Conservation (phyloP, 2,329 filamentous ascomycete species). For the Fusarium floridanum region DNA sequence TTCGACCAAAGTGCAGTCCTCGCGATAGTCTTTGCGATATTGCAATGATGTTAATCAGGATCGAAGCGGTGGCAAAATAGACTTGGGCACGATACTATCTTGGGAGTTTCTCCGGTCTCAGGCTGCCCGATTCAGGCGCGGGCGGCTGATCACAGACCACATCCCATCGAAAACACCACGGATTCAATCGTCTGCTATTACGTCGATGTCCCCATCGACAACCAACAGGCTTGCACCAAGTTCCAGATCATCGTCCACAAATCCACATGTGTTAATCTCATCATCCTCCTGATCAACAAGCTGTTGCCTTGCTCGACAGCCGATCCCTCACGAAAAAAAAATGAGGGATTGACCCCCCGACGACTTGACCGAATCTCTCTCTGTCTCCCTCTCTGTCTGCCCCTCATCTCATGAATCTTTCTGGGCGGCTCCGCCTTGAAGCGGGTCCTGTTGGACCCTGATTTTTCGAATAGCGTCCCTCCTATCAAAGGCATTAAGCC, state of each 20-base stretch:
- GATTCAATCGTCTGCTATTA: neutral
- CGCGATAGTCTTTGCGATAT: neutral
- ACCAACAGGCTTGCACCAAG: conserved; percentile 7
- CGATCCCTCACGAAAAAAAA: neutral
- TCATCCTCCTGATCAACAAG: conserved; percentile 1
- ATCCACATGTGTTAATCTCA: conserved; percentile 12
- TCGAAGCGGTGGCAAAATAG: conserved; percentile 17
- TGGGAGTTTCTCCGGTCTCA: neutral
- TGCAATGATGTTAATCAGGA: neutral
- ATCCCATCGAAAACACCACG: conserved; percentile 11
- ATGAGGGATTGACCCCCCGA: neutral
- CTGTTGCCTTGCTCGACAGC: neutral
- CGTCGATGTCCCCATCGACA: conserved; percentile 7
- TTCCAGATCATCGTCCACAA: conserved; percentile 20
- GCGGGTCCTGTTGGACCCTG: conserved; percentile 9
- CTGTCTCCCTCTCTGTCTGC: neutral
- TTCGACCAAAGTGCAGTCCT: neutral
- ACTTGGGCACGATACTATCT: neutral
- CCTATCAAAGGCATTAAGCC: neutral
- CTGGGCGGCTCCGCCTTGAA: conserved; percentile 19
- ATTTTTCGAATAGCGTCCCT: neutral
- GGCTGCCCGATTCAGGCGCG: neutral
- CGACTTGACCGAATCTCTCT: conserved; percentile 2
- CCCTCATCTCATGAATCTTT: conserved; percentile 4
- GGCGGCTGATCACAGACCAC: conserved; percentile 1